A percentile compares a stretch with the other conserved stretches of the same genome.
phyloP scores from a whole-genome alignment of 2,329 filamentous ascomycete genomes.

The Trichoderma oligosporum region DNA sequence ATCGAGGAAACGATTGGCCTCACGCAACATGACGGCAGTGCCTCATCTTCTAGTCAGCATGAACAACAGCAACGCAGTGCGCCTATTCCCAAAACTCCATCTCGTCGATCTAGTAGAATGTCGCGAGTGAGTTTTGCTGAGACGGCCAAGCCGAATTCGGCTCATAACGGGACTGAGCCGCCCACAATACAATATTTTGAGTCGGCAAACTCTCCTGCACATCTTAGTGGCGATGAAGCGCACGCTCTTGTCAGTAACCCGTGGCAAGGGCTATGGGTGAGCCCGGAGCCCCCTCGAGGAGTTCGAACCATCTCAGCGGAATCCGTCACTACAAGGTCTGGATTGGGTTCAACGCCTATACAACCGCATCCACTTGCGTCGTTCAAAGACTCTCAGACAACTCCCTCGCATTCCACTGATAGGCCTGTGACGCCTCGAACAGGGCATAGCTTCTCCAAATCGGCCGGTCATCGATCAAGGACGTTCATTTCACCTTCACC shows the following conservation, averaged over 20 bases:
- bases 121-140: conserved; percentile 46
- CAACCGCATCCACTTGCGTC: conserved; percentile 34
- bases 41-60: conserved; percentile 14
- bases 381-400: conserved; percentile 28
- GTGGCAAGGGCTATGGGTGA: conserved; percentile 39
- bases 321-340: conserved; percentile 30
- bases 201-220: conserved; percentile 31
- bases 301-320: conserved; percentile 38
- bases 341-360: conserved; percentile 25
- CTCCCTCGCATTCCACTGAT: conserved; percentile 26
- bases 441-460: conserved; percentile 29
- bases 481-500: conserved; percentile 58
- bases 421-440: conserved; percentile 30
- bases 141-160: conserved; percentile 35
- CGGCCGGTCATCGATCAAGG: conserved; percentile 36
- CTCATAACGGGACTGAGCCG: conserved; percentile 36
- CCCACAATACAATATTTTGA: conserved; percentile 36
- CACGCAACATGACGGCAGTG: conserved; percentile 44
- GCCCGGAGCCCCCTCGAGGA: conserved; percentile 33
- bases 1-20: conserved; percentile 63
- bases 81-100: conserved; percentile 31
- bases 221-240: conserved; percentile 37
- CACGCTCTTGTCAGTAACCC: conserved; percentile 41
- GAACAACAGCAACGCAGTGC: conserved; percentile 20
- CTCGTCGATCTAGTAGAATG: conserved; percentile 47